Percentiles rank a stretch among this genome's conserved stretches.
These are phyloP conservation scores for Stenocarpella maydis DNA, from an alignment of 2,329 filamentous ascomycete genomes.

Conservation along the genomic window DNA sequence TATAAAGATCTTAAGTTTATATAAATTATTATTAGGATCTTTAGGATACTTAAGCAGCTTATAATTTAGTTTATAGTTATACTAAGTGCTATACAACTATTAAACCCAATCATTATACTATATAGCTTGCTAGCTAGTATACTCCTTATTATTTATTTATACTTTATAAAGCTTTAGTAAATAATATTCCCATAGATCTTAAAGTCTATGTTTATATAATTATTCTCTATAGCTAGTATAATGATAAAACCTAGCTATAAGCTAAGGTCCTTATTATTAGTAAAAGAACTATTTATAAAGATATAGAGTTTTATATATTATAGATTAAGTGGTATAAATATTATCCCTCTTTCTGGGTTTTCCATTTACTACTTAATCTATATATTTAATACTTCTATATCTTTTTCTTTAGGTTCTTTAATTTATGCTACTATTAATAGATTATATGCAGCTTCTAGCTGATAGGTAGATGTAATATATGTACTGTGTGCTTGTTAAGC, in stretches of 20 bases:
- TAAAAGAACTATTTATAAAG: not conserved
- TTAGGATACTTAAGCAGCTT: not conserved
- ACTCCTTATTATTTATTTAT: not conserved
- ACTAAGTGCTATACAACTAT: too few relatives aligned
- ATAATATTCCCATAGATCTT: not conserved
- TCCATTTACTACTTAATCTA: not conserved
- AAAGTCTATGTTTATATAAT: not conserved
- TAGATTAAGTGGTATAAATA: not conserved
- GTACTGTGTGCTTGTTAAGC: not conserved
- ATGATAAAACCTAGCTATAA: too few relatives aligned
- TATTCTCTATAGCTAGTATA: not conserved
- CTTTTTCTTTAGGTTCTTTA: not conserved
- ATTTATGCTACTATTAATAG: not conserved
- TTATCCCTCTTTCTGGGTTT: not conserved
- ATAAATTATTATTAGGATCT: not conserved
- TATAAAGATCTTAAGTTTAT: not conserved
- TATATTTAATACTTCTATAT: not conserved
- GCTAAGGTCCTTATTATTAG: not conserved
- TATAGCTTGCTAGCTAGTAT: not conserved
- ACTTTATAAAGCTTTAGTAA: too few relatives aligned
- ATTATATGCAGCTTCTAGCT: not conserved
- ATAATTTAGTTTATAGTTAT: not conserved
- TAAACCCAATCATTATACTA: not conserved
- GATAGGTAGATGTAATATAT: not conserved
- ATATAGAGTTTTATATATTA: too few relatives aligned